Conservation (phyloP, 345 rosid species). For the Raphanus sativus region DNA sequence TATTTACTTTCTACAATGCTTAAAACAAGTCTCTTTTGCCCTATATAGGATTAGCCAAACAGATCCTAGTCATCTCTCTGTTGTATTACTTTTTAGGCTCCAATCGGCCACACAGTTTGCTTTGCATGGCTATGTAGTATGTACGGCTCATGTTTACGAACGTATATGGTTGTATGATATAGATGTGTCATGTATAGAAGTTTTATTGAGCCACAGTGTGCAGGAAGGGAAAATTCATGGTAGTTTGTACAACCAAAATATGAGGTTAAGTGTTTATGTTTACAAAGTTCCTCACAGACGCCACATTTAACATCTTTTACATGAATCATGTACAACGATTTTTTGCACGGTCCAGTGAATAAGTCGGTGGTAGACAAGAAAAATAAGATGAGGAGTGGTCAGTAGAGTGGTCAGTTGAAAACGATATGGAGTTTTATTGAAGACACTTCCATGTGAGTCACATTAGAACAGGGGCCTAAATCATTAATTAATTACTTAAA, state of each 20-base stretch:
- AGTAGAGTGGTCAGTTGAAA: constrained; percentile 25
- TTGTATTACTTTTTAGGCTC: constrained; percentile 2
- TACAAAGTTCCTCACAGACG: not conserved
- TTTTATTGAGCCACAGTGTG: not conserved
- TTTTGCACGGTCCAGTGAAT: constrained; percentile 22
- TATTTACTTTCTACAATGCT: no score
- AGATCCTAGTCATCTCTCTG: not conserved
- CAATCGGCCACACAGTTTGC: not conserved
- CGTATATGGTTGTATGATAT: not conserved
- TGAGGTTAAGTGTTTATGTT: not conserved
- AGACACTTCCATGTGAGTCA: constrained; percentile 42
- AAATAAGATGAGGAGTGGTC: constrained; percentile 15
- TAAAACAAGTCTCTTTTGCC: not conserved
- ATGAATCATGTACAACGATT: constrained; percentile 20
- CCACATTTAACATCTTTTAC: constrained; percentile 26
- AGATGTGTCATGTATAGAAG: not conserved
- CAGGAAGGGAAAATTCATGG: not conserved
- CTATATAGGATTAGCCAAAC: not conserved
- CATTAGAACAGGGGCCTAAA: constrained; percentile 25
- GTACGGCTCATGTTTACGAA: not conserved
- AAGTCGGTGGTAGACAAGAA: constrained; percentile 17
- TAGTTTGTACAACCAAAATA: not conserved
- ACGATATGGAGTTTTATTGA: constrained; percentile 22
- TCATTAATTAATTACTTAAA: constrained; percentile 19
- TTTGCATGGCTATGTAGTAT: not conserved